Percentiles rank a stretch among this genome's conserved stretches.
phyloP scores from a whole-genome alignment of 2,329 filamentous ascomycete species.

The Fusarium duplospermum region DNA sequence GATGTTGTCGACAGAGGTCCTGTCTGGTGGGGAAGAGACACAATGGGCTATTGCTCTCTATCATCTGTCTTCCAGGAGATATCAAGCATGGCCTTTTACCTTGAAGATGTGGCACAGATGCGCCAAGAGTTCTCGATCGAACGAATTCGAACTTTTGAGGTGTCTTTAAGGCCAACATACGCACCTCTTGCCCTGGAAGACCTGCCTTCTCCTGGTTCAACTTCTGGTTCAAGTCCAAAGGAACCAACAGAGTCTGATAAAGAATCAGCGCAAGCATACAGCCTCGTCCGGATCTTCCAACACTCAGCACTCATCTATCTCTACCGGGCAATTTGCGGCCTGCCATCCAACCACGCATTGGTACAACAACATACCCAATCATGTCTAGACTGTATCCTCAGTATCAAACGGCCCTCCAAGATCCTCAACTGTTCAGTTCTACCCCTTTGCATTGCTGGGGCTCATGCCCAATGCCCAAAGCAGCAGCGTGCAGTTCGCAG shows the following conservation, averaged over 20 bases:
- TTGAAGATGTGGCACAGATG: conserved; percentile 32
- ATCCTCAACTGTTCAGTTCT: conserved; percentile 54
- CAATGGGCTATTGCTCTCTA: conserved; percentile 48
- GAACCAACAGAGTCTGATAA: conserved; percentile 31
- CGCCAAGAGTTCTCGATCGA: conserved; percentile 43
- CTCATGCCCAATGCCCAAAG: conserved; percentile 46
- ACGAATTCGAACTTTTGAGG: conserved; percentile 45
- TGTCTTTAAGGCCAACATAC: conserved; percentile 42
- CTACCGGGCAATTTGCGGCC: conserved; percentile 55
- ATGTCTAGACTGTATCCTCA: conserved; percentile 52
- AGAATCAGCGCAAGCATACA: conserved; percentile 49
- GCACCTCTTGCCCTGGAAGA: conserved; percentile 43
- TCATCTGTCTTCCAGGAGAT: conserved; percentile 50
- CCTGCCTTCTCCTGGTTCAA: conserved; percentile 12
- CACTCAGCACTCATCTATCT: conserved; percentile 56
- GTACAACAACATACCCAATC: conserved; percentile 54
- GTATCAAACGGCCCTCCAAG: conserved; percentile 50
- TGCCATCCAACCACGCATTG: conserved; percentile 52
- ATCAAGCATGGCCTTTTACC: conserved; percentile 45
- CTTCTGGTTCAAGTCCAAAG: background rate
- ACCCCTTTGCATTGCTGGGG: conserved; percentile 52
- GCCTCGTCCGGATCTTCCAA: conserved; percentile 54
- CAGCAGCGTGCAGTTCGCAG: conserved; percentile 43
- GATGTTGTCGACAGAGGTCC: conserved; percentile 52
- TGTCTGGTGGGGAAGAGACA: conserved; percentile 57